Percentiles rank a stretch among this genome's conserved stretches.
Evolutionary conservation across 2,329 filamentous ascomycete genomes (phyloP).

Genomic region (Penicillium occitanis): DNA sequence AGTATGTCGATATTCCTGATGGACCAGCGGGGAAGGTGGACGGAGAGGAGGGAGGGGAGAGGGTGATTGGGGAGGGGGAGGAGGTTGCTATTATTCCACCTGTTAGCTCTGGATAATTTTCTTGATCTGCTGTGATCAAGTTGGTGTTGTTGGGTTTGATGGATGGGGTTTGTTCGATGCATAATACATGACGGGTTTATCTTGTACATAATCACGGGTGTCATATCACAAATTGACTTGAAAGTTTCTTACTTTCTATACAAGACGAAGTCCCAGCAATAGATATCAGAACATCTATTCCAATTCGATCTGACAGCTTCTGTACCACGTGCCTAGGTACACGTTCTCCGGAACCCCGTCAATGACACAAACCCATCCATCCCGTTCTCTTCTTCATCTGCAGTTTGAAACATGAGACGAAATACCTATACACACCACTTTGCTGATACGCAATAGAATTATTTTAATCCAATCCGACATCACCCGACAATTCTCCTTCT

Average conservation of each 20-base stretch:
- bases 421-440: not conserved
- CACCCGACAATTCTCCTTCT: not conserved
- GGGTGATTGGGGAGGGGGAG: slow-evolving; percentile 38
- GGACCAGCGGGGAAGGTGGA: slow-evolving; percentile 18
- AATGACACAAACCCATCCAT: not conserved
- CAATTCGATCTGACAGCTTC: not conserved
- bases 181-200: not conserved
- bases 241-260: no score
- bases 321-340: not conserved
- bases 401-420: not conserved
- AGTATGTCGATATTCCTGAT: slow-evolving; percentile 44
- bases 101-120: slow-evolving; percentile 46
- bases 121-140: not conserved
- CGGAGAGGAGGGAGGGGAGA: slow-evolving; percentile 21
- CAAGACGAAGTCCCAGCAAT: not conserved
- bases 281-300: not conserved
- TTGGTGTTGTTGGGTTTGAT: not conserved
- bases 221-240: no score
- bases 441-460: not conserved
- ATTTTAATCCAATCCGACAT: not conserved
- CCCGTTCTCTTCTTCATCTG: not conserved
- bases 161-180: not conserved
- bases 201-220: not conserved
- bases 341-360: not conserved
- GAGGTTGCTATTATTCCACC: slow-evolving; percentile 51